These are phyloP conservation scores for Allantophomopsis lycopodina DNA, from an alignment of 2,329 filamentous ascomycete species.

Conservation along the genomic window DNA sequence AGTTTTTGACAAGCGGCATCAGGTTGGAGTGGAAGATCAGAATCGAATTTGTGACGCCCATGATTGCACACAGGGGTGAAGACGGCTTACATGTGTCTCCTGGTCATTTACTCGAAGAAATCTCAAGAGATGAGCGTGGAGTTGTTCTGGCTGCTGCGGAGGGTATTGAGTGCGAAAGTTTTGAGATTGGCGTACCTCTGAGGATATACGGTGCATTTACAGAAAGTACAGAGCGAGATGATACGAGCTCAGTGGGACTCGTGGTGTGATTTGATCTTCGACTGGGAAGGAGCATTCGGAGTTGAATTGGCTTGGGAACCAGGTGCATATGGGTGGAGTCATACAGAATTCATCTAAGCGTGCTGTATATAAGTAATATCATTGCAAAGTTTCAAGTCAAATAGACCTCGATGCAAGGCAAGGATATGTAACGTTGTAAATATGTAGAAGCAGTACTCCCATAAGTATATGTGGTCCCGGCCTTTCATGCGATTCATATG, in stretches of 20 bases:
- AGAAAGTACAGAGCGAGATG: conserved; percentile 12
- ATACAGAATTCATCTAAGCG: too few relatives aligned
- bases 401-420: too few relatives aligned
- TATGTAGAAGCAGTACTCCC: too few relatives aligned
- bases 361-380: too few relatives aligned
- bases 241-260: conserved; percentile 10
- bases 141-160: conserved; percentile 67
- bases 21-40: conserved; percentile 78
- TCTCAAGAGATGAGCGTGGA: conserved; percentile 67
- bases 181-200: conserved; percentile 77
- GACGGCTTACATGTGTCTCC: conserved; percentile 20
- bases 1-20: conserved; percentile 83
- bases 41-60: conserved; percentile 83
- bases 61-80: conserved; percentile 21
- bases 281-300: background rate
- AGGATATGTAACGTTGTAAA: too few relatives aligned
- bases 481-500: too few relatives aligned
- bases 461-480: too few relatives aligned
- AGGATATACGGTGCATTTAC: conserved; percentile 54
- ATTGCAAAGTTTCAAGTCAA: too few relatives aligned
- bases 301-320: too few relatives aligned
- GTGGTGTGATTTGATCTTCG: conserved; percentile 10
- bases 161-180: conserved; percentile 71
- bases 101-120: conserved; percentile 56
- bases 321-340: too few relatives aligned